A percentile compares a stretch with the other conserved stretches of the same genome.
These are phyloP conservation scores for Boletellus emodensis DNA, from an alignment of 768 basidiomycete species.

Conservation along the genomic window DNA sequence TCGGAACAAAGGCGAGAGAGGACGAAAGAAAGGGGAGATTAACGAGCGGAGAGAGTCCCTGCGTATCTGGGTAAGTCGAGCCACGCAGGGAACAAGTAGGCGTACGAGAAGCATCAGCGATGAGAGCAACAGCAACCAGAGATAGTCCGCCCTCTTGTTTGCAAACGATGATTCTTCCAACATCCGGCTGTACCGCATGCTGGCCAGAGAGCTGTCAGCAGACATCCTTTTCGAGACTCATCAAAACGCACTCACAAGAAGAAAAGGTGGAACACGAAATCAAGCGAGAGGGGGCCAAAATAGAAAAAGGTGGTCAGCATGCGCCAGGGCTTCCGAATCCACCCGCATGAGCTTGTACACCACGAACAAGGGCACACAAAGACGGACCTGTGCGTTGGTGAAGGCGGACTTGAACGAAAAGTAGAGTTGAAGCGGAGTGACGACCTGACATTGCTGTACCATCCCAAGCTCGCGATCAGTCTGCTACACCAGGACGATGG, in stretches of 20 bases:
- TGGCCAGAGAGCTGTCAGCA: constrained; percentile 27
- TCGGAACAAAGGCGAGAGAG: constrained; percentile 89
- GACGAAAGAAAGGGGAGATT: constrained; percentile 93
- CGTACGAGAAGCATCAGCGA: constrained; percentile 81
- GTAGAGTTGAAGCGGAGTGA: constrained; percentile 89
- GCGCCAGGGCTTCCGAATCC: constrained; percentile 68
- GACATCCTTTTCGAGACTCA: not conserved
- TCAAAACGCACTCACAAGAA: constrained; percentile 74
- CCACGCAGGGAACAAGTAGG: not conserved
- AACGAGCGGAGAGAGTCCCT: constrained; percentile 82
- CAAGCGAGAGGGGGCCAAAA: constrained; percentile 89
- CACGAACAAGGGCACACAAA: not conserved
- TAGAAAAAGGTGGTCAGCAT: constrained; percentile 91
- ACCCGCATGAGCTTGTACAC: constrained; percentile 11
- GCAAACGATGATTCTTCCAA: constrained; percentile 96
- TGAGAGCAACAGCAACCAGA: constrained; percentile 88
- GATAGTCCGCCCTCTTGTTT: constrained; percentile 88
- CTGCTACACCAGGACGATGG: not conserved
- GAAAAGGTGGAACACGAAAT: constrained; percentile 96
- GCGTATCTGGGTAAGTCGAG: constrained; percentile 5
- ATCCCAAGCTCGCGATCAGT: constrained; percentile 3
- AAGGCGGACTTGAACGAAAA: constrained; percentile 87
- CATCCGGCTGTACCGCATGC: constrained; percentile 96
- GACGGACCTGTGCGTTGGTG: constrained; percentile 63
- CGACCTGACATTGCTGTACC: constrained; percentile 82